Evolutionary conservation across 1,284 basidiomycete species (phyloP).

Genomic region (Athelia sp.): DNA sequence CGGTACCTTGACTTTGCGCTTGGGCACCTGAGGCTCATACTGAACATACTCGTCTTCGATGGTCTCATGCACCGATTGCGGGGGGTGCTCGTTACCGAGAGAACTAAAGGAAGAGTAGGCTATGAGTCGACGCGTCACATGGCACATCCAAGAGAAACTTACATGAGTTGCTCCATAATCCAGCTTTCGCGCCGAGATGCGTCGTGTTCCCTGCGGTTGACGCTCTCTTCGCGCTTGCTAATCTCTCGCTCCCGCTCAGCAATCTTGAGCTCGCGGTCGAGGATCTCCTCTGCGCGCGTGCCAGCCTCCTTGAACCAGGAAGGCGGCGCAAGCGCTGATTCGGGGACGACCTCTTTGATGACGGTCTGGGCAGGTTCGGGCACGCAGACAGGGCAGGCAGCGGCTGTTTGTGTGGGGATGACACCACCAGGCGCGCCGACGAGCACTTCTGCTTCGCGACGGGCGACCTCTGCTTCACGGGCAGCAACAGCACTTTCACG

Average conservation of each 20-base stretch:
- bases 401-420: constrained; percentile 43
- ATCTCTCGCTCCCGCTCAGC: constrained; percentile 80
- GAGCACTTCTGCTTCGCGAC: constrained; percentile 77
- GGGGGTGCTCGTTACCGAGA: constrained; percentile 61
- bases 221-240: constrained; percentile 72
- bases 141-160: constrained; percentile 23
- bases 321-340: constrained; percentile 69
- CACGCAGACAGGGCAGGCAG: constrained; percentile 54
- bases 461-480: constrained; percentile 79
- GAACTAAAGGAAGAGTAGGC: constrained; percentile 37
- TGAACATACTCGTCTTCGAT: constrained; percentile 71
- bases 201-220: constrained; percentile 79
- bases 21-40: constrained; percentile 62
- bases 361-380: constrained; percentile 65
- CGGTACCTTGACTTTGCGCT: constrained; percentile 84
- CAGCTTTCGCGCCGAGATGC: constrained; percentile 77
- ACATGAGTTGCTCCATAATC: constrained; percentile 89
- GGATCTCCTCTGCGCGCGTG: constrained; percentile 68
- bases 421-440: constrained; percentile 77
- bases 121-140: not conserved
- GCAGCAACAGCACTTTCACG: constrained; percentile 71
- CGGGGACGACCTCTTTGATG: constrained; percentile 79
- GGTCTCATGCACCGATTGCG: constrained; percentile 25
- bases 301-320: constrained; percentile 64
- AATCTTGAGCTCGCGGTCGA: constrained; percentile 77